Percentiles rank a stretch among this genome's conserved stretches.
Evolutionary conservation across 768 basidiomycete species (phyloP).

Genomic region (Thelephora aurantiotincta): DNA sequence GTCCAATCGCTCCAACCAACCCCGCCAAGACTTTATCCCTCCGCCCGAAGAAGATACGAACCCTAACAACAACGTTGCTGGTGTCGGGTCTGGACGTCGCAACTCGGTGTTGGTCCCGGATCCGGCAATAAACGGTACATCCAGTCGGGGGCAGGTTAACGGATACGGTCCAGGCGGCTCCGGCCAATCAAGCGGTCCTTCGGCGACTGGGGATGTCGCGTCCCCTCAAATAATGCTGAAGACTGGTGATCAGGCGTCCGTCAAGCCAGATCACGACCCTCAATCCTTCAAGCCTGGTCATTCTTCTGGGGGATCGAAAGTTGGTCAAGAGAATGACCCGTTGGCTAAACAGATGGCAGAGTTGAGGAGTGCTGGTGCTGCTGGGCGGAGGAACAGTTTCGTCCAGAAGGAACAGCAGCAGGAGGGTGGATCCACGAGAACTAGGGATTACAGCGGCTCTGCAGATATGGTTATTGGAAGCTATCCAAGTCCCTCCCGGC

Average conservation of each 20-base stretch:
- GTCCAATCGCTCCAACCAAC: constrained; percentile 18
- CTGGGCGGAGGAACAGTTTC: constrained; percentile 24
- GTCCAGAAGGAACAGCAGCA: background rate
- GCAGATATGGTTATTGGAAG: constrained; percentile 71
- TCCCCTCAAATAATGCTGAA: constrained; percentile 44
- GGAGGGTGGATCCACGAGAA: constrained; percentile 6
- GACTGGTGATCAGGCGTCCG: constrained; percentile 45
- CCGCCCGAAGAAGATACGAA: constrained; percentile 28
- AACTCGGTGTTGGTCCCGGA: background rate
- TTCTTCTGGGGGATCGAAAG: constrained; percentile 10
- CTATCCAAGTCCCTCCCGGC: constrained; percentile 54
- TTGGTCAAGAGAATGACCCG: constrained; percentile 38
- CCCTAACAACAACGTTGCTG: constrained; percentile 43
- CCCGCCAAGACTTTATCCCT: constrained; percentile 16
- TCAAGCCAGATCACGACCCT: constrained; percentile 13
- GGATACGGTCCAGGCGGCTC: constrained; percentile 5
- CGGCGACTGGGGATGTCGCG: constrained; percentile 9
- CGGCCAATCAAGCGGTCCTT: background rate
- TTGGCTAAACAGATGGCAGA: constrained; percentile 53
- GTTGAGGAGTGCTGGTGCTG: constrained; percentile 28
- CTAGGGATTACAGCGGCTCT: constrained; percentile 51
- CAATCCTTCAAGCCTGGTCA: constrained; percentile 10
- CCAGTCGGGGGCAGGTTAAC: constrained; percentile 14
- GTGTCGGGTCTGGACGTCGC: constrained; percentile 41
- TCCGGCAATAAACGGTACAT: background rate